A percentile compares a stretch with the other conserved stretches of the same genome.
Conservation (phyloP, 2,329 filamentous ascomycete genomes). For the Trichoderma afroharzianum region DNA sequence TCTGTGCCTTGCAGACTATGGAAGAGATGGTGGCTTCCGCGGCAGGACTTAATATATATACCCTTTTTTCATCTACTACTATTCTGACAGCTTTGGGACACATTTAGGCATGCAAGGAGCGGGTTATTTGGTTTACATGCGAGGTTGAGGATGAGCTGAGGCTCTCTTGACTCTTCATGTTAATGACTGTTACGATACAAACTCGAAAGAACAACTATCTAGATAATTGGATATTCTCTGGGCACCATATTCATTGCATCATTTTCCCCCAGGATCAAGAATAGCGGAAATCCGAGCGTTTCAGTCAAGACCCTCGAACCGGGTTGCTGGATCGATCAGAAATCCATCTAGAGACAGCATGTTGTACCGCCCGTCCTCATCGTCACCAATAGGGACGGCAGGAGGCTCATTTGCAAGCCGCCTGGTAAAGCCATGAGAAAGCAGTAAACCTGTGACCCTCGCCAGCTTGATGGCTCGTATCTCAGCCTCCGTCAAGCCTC, state of each 20-base stretch:
- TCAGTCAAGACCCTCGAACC: not conserved
- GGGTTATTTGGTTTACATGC: not conserved
- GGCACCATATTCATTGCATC: not conserved
- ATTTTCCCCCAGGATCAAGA: not conserved
- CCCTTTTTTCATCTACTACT: not conserved
- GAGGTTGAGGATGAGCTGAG: not conserved
- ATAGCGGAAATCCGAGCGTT: not conserved
- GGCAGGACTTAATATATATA: not conserved
- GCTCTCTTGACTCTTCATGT: not conserved
- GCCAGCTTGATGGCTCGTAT: not conserved
- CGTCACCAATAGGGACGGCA: not conserved
- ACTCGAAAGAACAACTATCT: not conserved
- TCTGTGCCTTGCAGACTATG: constrained; percentile 5
- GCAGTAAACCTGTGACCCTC: not conserved
- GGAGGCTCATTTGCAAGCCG: not conserved
- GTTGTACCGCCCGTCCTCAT: not conserved
- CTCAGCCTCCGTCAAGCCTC: not conserved
- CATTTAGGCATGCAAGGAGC: not conserved
- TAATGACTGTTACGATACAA: not conserved
- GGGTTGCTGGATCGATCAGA: not conserved
- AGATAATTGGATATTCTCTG: not conserved
- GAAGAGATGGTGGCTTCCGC: constrained; percentile 7
- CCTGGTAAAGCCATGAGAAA: not conserved
- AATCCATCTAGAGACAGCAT: not conserved
- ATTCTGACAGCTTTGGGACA: not conserved